Percentiles rank a stretch among this genome's conserved stretches.
These are phyloP conservation scores for Phytophthora cactorum DNA, from an alignment of 352 stramenopile genomes.

Conservation along the genomic window DNA sequence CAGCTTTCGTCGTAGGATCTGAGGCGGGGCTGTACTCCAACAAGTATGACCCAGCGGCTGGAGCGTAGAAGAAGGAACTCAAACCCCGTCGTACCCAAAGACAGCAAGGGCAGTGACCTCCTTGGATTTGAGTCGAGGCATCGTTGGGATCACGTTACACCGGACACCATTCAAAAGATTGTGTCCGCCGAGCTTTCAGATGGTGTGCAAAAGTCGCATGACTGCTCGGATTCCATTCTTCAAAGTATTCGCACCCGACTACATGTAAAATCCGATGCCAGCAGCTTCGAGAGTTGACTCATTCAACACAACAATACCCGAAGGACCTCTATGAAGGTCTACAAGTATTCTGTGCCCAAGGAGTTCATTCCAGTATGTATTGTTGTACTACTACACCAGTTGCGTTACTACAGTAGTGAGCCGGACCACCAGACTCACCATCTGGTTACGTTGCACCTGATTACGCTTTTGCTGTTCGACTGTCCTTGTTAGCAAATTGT, in stretches of 20 bases:
- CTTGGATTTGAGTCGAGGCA: slow-evolving; percentile 20
- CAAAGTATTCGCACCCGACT: too few species aligned
- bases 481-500: slow-evolving; percentile 4
- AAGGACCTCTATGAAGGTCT: too few species aligned
- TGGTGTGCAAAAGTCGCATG: slow-evolving; percentile 22
- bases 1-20: neutral
- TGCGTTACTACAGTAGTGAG: neutral
- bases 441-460: slow-evolving; percentile 5
- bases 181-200: slow-evolving; percentile 6
- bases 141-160: slow-evolving; percentile 19
- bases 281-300: too few species aligned
- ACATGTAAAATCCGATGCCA: too few species aligned
- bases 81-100: neutral
- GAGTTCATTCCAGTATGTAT: too few species aligned
- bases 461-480: slow-evolving; percentile 22
- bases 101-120: slow-evolving; percentile 2
- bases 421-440: slow-evolving; percentile 22
- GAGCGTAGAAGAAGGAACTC: neutral
- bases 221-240: too few species aligned
- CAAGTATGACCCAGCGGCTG: neutral
- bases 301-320: too few species aligned
- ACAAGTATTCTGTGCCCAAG: too few species aligned
- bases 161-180: slow-evolving; percentile 14
- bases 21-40: slow-evolving; percentile 7
- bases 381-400: neutral